phyloP scores from a whole-genome alignment of 805 yeast genomes.

The Wickerhamiella occidentalis region DNA sequence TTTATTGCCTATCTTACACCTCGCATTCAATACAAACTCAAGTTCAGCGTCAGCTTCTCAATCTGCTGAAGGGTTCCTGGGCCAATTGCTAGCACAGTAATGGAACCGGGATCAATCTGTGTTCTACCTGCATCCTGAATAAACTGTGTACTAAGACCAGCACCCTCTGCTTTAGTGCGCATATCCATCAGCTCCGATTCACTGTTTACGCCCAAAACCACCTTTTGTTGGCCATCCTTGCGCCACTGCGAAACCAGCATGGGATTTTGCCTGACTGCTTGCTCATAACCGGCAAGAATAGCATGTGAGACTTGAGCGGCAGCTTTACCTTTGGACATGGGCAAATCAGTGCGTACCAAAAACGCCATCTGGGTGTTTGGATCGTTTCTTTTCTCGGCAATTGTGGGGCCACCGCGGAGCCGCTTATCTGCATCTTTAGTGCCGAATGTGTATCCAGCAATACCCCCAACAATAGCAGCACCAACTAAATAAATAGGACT shows the following conservation, averaged over 20 bases:
- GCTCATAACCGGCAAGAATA: slow-evolving; percentile 76
- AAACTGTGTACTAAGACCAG: slow-evolving; percentile 65
- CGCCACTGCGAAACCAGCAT: slow-evolving; percentile 65
- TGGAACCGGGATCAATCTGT: slow-evolving; percentile 90
- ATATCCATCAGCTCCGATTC: slow-evolving; percentile 61
- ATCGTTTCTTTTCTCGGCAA: background rate
- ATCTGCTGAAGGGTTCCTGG: slow-evolving; percentile 78
- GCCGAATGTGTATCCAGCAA: slow-evolving; percentile 12
- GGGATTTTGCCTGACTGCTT: slow-evolving; percentile 44
- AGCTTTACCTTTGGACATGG: slow-evolving; percentile 89
- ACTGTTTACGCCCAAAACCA: slow-evolving; percentile 51
- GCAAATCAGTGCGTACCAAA: slow-evolving; percentile 75
- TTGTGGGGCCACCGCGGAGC: background rate
- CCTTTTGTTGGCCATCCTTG: slow-evolving; percentile 80
- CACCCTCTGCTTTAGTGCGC: slow-evolving; percentile 65
- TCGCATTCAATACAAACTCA: slow-evolving; percentile 48
- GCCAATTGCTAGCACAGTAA: slow-evolving; percentile 90
- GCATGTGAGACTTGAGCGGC: slow-evolving; percentile 99
- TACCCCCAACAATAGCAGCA: slow-evolving; percentile 9
- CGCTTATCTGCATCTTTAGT: slow-evolving; percentile 11
- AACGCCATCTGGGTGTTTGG: slow-evolving; percentile 49
- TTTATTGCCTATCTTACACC: too few relatives aligned
- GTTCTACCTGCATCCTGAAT: slow-evolving; percentile 96
- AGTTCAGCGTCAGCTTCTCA: slow-evolving; percentile 69
- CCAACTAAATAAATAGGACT: background rate